Evolutionary conservation across 495 filamentous ascomycete genomes (phyloP).

Genomic region (Neurospora africana): DNA sequence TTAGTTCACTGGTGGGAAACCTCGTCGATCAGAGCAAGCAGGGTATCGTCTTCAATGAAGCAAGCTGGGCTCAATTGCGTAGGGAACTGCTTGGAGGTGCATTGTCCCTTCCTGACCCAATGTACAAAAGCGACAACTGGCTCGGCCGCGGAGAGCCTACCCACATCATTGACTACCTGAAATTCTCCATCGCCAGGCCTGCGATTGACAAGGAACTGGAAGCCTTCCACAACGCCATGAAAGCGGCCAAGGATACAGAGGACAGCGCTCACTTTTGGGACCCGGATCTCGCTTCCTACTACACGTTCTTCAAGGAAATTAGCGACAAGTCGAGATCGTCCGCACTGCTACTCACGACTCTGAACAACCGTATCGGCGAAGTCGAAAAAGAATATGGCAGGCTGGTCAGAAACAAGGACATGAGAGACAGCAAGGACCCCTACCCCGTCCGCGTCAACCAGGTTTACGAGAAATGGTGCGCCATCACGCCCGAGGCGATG

Average conservation of each 20-base stretch:
- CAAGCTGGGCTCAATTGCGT: constrained; percentile 43
- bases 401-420: constrained; percentile 5
- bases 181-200: constrained; percentile 47
- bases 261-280: constrained; percentile 28
- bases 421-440: constrained; percentile 15
- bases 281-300: constrained; percentile 37
- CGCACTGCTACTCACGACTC: constrained; percentile 16
- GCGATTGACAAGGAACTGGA: constrained; percentile 41
- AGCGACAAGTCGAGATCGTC: constrained; percentile 18
- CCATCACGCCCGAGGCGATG: constrained; percentile 26
- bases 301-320: constrained; percentile 22
- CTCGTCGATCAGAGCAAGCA: constrained; percentile 77
- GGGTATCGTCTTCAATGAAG: constrained; percentile 54
- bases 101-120: constrained; percentile 28
- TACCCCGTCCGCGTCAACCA: constrained; percentile 32
- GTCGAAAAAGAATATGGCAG: constrained; percentile 23
- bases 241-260: constrained; percentile 9
- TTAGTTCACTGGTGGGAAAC: constrained; percentile 63
- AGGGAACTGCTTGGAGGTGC: constrained; percentile 28
- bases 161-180: constrained; percentile 65
- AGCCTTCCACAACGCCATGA: constrained; percentile 31
- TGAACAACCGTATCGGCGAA: constrained; percentile 25
- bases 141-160: constrained; percentile 28
- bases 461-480: constrained; percentile 33
- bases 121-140: constrained; percentile 27